Conservation (phyloP, 192 early-diverging fungal genomes). For the Coemansia sp. region DNA sequence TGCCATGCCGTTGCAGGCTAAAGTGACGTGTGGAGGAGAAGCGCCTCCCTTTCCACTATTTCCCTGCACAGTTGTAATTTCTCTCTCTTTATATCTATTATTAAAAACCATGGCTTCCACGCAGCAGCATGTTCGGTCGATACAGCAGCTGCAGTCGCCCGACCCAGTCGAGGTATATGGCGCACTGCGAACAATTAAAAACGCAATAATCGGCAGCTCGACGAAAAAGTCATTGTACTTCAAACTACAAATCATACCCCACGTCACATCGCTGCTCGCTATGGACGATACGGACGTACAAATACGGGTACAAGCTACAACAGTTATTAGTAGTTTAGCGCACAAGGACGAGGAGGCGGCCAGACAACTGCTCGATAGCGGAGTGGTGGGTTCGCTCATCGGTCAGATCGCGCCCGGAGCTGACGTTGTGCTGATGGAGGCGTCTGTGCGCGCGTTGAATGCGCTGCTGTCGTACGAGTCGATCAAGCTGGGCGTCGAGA, state of each 20-base stretch:
- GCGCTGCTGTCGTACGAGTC: constrained; percentile 37
- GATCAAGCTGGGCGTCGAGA: constrained; percentile 24
- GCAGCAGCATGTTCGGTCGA: constrained; percentile 13
- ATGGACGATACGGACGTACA: constrained; percentile 33
- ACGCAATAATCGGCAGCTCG: constrained; percentile 51
- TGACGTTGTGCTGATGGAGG: constrained; percentile 28
- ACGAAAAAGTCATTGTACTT: constrained; percentile 46
- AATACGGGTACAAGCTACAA: constrained; percentile 45
- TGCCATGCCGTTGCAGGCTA: not conserved
- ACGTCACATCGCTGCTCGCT: constrained; percentile 34
- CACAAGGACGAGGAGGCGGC: constrained; percentile 39
- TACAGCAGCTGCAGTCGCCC: constrained; percentile 45
- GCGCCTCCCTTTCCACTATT: not conserved
- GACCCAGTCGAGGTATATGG: constrained; percentile 45
- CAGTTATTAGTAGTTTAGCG: constrained; percentile 45
- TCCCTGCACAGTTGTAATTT: not conserved
- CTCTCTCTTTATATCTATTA: not conserved
- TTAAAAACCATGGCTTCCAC: constrained; percentile 13
- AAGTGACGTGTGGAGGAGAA: not conserved
- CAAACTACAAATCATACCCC: constrained; percentile 34
- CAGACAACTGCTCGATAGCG: constrained; percentile 22
- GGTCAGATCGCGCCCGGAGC: constrained; percentile 34
- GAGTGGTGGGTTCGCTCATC: constrained; percentile 37
- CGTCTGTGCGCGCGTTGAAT: constrained; percentile 48
- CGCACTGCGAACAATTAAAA: constrained; percentile 48